A percentile compares a stretch with the other conserved stretches of the same genome.
Evolutionary conservation across 345 rosid genomes (phyloP).

Genomic region (Laguncularia racemosa): DNA sequence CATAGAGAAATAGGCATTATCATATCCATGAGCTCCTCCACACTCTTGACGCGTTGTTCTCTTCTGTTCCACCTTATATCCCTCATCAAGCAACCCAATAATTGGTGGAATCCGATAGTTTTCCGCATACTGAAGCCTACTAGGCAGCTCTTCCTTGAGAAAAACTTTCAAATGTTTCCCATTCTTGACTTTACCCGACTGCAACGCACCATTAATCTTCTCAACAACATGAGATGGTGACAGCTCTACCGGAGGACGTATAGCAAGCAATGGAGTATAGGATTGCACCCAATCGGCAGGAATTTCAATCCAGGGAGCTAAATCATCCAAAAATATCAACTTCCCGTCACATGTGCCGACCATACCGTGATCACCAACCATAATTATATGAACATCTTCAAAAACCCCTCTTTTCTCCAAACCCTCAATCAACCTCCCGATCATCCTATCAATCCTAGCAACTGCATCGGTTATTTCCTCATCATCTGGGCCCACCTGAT

Average conservation of each 20-base stretch:
- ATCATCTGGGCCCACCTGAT: slow-evolving; percentile 89
- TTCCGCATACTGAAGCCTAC: slow-evolving; percentile 60
- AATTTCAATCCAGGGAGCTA: slow-evolving; percentile 61
- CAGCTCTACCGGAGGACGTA: slow-evolving; percentile 52
- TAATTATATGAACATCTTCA: slow-evolving; percentile 72
- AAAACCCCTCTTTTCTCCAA: slow-evolving; percentile 75
- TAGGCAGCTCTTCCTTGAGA: slow-evolving; percentile 78
- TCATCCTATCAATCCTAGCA: slow-evolving; percentile 53
- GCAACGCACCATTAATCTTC: slow-evolving; percentile 78
- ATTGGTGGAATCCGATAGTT: slow-evolving; percentile 77
- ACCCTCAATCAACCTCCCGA: slow-evolving; percentile 72
- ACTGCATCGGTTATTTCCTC: slow-evolving; percentile 77
- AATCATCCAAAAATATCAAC: slow-evolving; percentile 62
- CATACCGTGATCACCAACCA: slow-evolving; percentile 99
- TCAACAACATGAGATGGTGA: slow-evolving; percentile 41
- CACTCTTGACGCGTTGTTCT: slow-evolving; percentile 49
- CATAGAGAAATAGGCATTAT: slow-evolving; percentile 86
- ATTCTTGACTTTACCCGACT: slow-evolving; percentile 65
- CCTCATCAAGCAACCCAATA: slow-evolving; percentile 68
- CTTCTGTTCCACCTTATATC: slow-evolving; percentile 72
- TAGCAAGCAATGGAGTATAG: slow-evolving; percentile 64
- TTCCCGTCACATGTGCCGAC: slow-evolving; percentile 90
- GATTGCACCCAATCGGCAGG: slow-evolving; percentile 69
- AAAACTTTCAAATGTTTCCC: slow-evolving; percentile 67
- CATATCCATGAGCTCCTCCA: slow-evolving; percentile 93